A percentile compares a stretch with the other conserved stretches of the same genome.
phyloP scores from a whole-genome alignment of 495 filamentous ascomycete genomes.

The Thermothielavioides terrestris region DNA sequence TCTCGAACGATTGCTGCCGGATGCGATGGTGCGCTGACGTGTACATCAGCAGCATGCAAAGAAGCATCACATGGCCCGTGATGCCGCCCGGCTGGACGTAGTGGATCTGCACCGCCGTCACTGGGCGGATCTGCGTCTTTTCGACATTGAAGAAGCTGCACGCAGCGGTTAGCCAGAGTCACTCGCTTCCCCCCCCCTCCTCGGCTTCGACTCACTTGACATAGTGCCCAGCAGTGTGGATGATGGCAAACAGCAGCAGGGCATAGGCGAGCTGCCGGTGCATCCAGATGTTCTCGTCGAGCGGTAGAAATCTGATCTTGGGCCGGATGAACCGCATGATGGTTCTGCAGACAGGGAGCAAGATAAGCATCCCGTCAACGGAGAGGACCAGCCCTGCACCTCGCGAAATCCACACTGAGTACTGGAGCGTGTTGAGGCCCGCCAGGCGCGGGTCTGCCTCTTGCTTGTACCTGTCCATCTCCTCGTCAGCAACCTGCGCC shows the following conservation, averaged over 20 bases:
- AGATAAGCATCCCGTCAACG: slow-evolving; percentile 77
- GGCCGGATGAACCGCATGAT: slow-evolving; percentile 75
- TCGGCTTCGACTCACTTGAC: slow-evolving; percentile 76
- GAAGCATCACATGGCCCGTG: slow-evolving; percentile 94
- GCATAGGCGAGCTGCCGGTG: slow-evolving; percentile 92
- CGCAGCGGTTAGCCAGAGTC: slow-evolving; percentile 16
- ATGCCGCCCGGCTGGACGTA: slow-evolving; percentile 84
- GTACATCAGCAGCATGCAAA: slow-evolving; percentile 98
- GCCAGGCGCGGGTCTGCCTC: slow-evolving; percentile 53
- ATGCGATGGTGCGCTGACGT: slow-evolving; percentile 91
- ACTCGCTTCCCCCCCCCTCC: too few species aligned
- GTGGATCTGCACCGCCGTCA: slow-evolving; percentile 84
- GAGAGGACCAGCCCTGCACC: slow-evolving; percentile 78
- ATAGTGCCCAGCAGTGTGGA: slow-evolving; percentile 78
- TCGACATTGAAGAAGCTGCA: slow-evolving; percentile 92
- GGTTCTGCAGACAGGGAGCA: slow-evolving; percentile 92
- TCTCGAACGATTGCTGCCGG: slow-evolving; percentile 93
- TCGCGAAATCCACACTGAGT: slow-evolving; percentile 92
- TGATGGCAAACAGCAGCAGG: slow-evolving; percentile 68
- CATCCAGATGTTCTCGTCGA: slow-evolving; percentile 95
- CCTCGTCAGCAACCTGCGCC: slow-evolving; percentile 3
- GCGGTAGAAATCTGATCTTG: slow-evolving; percentile 76
- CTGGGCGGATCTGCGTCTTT: slow-evolving; percentile 68
- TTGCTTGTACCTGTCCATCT: slow-evolving; percentile 64
- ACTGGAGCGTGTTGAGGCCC: slow-evolving; percentile 70